These are phyloP conservation scores for Meredithiella fracta DNA, from an alignment of 2,329 filamentous ascomycete species.

Conservation along the genomic window DNA sequence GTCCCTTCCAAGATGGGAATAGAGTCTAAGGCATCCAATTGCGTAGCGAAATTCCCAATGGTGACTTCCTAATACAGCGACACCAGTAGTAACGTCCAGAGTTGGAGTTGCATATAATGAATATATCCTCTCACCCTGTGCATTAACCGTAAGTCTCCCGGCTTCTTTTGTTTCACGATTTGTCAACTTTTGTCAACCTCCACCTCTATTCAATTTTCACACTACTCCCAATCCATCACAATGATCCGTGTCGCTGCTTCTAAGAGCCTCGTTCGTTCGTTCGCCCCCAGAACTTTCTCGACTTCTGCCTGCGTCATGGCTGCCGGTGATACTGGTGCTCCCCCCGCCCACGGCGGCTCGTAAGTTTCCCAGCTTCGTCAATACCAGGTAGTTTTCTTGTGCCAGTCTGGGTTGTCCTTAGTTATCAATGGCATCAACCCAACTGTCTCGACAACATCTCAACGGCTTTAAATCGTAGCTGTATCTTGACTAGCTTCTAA, in stretches of 20 bases:
- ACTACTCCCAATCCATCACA: conserved; percentile 15
- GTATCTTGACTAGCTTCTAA: not conserved
- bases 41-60: conserved; percentile 3
- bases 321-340: conserved; percentile 53
- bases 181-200: not conserved
- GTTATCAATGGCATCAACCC: too few species aligned
- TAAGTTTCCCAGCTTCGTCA: conserved; percentile 23
- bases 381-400: not conserved
- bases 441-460: not conserved
- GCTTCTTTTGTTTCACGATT: not conserved
- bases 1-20: not conserved
- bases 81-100: not conserved
- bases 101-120: not conserved
- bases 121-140: not conserved
- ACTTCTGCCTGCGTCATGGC: conserved; percentile 46
- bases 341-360: conserved; percentile 36
- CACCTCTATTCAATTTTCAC: not conserved
- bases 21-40: conserved; percentile 11
- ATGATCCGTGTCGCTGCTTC: conserved; percentile 54
- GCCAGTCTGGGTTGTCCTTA: too few species aligned
- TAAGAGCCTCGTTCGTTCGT: conserved; percentile 35
- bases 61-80: not conserved
- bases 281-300: conserved; percentile 38
- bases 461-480: not conserved
- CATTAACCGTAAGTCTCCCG: not conserved